Conservation (phyloP, 2,329 filamentous ascomycete species). For the Decorospora gaudefroyi region DNA sequence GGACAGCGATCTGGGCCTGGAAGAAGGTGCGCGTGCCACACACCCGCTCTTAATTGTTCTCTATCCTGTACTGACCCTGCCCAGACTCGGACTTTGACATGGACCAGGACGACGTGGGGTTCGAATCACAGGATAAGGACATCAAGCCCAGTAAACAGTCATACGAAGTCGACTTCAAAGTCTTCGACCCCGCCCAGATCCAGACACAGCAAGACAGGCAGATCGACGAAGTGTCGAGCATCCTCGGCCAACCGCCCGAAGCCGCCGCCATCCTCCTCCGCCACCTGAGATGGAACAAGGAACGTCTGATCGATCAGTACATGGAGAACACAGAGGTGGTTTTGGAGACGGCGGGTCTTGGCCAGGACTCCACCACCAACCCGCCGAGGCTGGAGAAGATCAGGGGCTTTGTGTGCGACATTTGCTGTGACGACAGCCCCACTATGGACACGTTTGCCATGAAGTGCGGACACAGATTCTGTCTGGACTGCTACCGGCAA, state of each 20-base stretch:
- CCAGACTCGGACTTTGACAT: constrained; percentile 57
- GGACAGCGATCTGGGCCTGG: constrained; percentile 68
- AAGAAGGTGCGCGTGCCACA: constrained; percentile 47
- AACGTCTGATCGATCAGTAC: constrained; percentile 90
- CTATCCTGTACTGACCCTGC: constrained; percentile 24
- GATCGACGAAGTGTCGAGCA: constrained; percentile 86
- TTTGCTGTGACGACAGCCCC: constrained; percentile 88
- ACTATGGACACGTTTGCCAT: constrained; percentile 84
- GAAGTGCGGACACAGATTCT: constrained; percentile 93
- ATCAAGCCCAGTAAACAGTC: constrained; percentile 72
- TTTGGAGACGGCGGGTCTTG: constrained; percentile 82
- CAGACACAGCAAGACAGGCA: constrained; percentile 83
- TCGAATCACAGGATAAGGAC: constrained; percentile 69
- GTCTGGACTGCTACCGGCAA: constrained; percentile 86
- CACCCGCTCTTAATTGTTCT: neutral
- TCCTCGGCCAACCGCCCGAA: constrained; percentile 86
- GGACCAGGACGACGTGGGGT: constrained; percentile 65
- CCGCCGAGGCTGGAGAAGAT: constrained; percentile 71
- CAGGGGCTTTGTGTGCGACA: constrained; percentile 85
- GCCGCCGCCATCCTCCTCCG: constrained; percentile 88
- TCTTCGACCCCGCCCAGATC: constrained; percentile 79
- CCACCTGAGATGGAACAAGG: constrained; percentile 93
- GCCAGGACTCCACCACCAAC: constrained; percentile 52
- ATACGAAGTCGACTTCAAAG: constrained; percentile 83
- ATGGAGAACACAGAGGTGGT: constrained; percentile 86